Percentiles rank a stretch among this genome's conserved stretches.
These are phyloP conservation scores for Ramaria rubella DNA, from an alignment of 768 basidiomycete genomes.

Conservation along the genomic window DNA sequence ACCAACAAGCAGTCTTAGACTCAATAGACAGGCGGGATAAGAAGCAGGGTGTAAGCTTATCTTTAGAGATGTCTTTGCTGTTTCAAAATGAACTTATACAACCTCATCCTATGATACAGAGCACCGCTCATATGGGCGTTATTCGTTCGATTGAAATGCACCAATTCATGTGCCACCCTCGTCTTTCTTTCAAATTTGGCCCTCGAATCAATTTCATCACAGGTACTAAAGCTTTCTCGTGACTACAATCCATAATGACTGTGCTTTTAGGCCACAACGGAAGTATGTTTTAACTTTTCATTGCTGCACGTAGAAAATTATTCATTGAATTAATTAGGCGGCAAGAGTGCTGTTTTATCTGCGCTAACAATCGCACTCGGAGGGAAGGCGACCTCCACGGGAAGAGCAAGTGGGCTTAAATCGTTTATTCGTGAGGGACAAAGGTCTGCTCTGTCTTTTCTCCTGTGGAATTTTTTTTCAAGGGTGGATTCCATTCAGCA, in stretches of 20 bases:
- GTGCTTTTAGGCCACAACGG: slow-evolving; percentile 72
- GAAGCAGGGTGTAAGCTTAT: slow-evolving; percentile 40
- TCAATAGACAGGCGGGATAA: slow-evolving; percentile 41
- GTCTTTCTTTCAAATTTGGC: slow-evolving; percentile 76
- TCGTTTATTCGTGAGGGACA: slow-evolving; percentile 83
- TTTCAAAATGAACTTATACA: background rate
- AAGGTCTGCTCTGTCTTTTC: slow-evolving; percentile 40
- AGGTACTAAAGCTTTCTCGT: slow-evolving; percentile 38
- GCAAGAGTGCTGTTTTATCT: slow-evolving; percentile 90
- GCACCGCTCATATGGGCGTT: slow-evolving; percentile 79
- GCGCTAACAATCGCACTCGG: slow-evolving; percentile 91
- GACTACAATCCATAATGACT: background rate
- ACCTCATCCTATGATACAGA: slow-evolving; percentile 34
- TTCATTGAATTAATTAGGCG: slow-evolving; percentile 45
- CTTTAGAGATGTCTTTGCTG: background rate
- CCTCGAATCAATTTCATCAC: slow-evolving; percentile 97
- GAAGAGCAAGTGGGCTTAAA: slow-evolving; percentile 78
- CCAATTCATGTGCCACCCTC: slow-evolving; percentile 96
- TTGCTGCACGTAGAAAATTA: background rate
- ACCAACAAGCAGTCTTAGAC: slow-evolving; percentile 50
- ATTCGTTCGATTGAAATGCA: slow-evolving; percentile 81
- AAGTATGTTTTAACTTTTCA: slow-evolving; percentile 46
- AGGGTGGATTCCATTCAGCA: slow-evolving; percentile 30
- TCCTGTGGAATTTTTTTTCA: background rate
- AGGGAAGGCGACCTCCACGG: slow-evolving; percentile 87